A percentile compares a stretch with the other conserved stretches of the same genome.
phyloP scores from a whole-genome alignment of 441 rosid genomes.

The Populus hybrid region DNA sequence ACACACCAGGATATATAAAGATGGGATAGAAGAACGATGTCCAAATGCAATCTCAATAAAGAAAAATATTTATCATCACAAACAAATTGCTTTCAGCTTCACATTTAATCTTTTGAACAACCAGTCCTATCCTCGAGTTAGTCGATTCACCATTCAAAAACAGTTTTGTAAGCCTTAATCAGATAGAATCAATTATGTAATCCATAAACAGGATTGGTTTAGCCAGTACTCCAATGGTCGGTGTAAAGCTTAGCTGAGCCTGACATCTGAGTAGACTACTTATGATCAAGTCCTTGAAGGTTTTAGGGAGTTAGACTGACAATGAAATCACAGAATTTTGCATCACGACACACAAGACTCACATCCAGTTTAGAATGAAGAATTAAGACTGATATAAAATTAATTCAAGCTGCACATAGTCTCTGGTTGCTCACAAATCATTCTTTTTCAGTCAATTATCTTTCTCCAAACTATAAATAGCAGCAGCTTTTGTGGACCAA shows the following conservation, averaged over 20 bases:
- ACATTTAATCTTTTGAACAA: not conserved
- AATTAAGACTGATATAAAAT: slow-evolving; percentile 4
- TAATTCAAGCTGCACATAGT: slow-evolving; percentile 9
- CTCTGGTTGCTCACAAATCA: not conserved
- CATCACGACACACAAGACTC: not conserved
- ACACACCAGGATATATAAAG: not conserved
- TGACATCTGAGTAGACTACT: too few relatives aligned
- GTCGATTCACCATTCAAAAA: not conserved
- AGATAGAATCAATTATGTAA: not conserved
- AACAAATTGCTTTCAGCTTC: not conserved
- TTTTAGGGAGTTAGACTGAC: not conserved
- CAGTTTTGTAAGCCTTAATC: not conserved
- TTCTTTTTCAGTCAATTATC: not conserved
- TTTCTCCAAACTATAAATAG: not conserved
- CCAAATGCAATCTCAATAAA: not conserved
- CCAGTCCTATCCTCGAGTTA: not conserved
- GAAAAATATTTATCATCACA: not conserved
- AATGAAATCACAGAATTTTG: not conserved
- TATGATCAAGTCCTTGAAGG: not conserved
- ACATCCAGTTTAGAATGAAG: not conserved
- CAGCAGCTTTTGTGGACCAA: slow-evolving; percentile 17
- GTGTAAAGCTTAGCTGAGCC: too few relatives aligned
- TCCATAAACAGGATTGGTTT: not conserved
- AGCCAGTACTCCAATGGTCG: not conserved
- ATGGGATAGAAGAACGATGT: not conserved